Evolutionary conservation across 2,329 filamentous ascomycete genomes (phyloP), one percentile per base, ranked within the genome.

Genomic region (Neonectria sp.): DNA sequence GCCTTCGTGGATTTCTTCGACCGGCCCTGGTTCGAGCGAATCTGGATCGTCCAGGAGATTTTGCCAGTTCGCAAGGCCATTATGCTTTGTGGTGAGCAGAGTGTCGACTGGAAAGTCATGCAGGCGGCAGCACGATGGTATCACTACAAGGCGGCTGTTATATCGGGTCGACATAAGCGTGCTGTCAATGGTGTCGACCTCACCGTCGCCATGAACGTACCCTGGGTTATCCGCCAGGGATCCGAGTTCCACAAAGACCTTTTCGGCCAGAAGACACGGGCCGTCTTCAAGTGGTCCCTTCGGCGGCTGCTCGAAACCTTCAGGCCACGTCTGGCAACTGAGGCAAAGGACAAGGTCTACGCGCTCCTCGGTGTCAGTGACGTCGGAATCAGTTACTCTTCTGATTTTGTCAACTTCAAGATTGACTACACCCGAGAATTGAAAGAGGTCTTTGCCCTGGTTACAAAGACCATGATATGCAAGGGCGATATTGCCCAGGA

Each of bases 41-140:
- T 73, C 33, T 74, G 71, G 71, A 71, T 66, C 3, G 70, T 74
- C 17, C 71, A 74, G 48, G 72, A 73, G 37, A 73, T 73, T 17
- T 64, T 73, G 0, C 71, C 67, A 45, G 71, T 70, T 5, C 71
- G 71, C 3, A 71, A 71, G 15, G 71, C 66, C 1, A 52, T 73
- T 17, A 56, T 70, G 7, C 35, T 71, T 4, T 71, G 70, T 11
- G 68, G 71, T 4, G 3, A 59, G 0, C 31, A 68, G 12, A 68
- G 59, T 37, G 21, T 71, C 6, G 33, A 60, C 0, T 73, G 70
- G 68, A 60, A 65, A 3, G 35, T 63, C 1, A n/a, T 73, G 17
- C 64, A 65, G 11, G 71, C 68, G 13, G 70, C 71, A 7, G 70
- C 70, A 1, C 53, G 60, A 12, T 73, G 71, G 70, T 71, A 65